Evolutionary conservation across 2,329 filamentous ascomycete species (phyloP).

Genomic region (Colletotrichum cereale): DNA sequence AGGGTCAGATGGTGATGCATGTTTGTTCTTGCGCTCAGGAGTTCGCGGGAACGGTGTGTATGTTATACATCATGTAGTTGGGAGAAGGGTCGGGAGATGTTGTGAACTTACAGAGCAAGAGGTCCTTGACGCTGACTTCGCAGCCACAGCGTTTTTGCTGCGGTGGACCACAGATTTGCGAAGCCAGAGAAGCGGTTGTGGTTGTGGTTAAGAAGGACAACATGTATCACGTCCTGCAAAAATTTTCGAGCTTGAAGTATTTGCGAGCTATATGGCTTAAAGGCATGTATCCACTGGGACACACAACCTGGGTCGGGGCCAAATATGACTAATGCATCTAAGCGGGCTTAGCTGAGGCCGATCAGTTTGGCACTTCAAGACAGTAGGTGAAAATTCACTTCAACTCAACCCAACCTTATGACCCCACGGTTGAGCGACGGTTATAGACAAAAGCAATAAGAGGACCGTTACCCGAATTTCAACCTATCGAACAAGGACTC

Average conservation of each 20-base stretch:
- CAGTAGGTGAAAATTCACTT: slow-evolving; percentile 19
- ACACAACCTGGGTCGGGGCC: background rate
- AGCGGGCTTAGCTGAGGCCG: background rate
- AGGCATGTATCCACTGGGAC: slow-evolving; percentile 8
- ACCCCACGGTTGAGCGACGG: background rate
- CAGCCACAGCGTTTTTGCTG: background rate
- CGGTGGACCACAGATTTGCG: background rate
- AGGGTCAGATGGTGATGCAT: slow-evolving; percentile 82
- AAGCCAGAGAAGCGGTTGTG: background rate
- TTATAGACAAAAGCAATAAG: background rate
- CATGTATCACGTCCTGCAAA: background rate
- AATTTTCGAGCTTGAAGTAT: slow-evolving; percentile 42
- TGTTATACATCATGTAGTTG: slow-evolving; percentile 62
- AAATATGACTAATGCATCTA: background rate
- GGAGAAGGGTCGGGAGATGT: slow-evolving; percentile 24
- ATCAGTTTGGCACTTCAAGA: background rate
- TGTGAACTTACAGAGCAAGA: slow-evolving; percentile 43
- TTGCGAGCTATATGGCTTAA: slow-evolving; percentile 16
- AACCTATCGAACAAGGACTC: background rate
- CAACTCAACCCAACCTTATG: background rate
- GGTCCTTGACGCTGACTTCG: background rate
- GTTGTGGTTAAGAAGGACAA: background rate
- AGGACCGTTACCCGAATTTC: background rate
- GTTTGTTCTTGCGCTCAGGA: slow-evolving; percentile 74
- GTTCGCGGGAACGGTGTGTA: slow-evolving; percentile 71